Conservation (phyloP, 140 eudicot species). For the Oenanthe javanica region DNA sequence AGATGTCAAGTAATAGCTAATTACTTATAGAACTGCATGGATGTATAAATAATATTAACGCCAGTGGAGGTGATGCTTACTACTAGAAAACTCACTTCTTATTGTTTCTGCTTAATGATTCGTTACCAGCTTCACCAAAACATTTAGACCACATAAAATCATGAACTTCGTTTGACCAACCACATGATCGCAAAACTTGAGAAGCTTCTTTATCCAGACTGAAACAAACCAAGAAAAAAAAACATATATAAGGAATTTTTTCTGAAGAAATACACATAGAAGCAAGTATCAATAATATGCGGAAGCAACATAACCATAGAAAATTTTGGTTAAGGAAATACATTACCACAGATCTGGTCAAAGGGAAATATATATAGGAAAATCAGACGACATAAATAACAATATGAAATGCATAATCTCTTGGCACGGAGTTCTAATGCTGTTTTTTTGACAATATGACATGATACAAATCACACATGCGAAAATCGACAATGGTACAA, state of each 20-base stretch:
- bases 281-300: constrained; percentile 6
- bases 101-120: constrained; percentile 27
- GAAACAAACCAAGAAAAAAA: constrained; percentile 17
- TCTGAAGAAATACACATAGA: background rate
- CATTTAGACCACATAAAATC: constrained; percentile 52
- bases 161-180: constrained; percentile 60
- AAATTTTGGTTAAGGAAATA: background rate
- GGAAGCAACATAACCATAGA: background rate
- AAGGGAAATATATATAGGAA: background rate
- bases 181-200: constrained; percentile 45
- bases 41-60: background rate
- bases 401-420: background rate
- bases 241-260: constrained; percentile 7
- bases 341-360: background rate
- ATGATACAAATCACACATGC: background rate
- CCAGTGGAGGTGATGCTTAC: background rate
- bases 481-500: background rate
- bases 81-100: constrained; percentile 52
- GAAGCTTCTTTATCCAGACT: constrained; percentile 79
- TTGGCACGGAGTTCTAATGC: background rate
- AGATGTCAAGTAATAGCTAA: background rate
- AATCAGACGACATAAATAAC: background rate
- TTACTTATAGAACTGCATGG: background rate
- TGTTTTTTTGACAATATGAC: background rate
- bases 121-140: constrained; percentile 29